Conservation (phyloP, 495 filamentous ascomycete genomes). For the Neurospora tetrasperma region DNA sequence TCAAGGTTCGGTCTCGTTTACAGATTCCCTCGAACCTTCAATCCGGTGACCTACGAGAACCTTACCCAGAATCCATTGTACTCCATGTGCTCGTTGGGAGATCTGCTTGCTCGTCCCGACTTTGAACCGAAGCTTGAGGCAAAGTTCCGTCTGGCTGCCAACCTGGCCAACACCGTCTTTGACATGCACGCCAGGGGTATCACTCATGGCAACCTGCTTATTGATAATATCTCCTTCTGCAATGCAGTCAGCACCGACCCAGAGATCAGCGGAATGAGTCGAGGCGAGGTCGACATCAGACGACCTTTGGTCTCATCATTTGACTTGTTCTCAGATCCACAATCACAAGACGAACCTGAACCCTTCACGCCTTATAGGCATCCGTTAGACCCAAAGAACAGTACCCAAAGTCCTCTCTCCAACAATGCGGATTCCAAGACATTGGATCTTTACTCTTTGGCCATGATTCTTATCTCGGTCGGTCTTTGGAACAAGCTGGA, state of each 20-base stretch:
- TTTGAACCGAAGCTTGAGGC: slow-evolving; percentile 58
- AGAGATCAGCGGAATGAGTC: slow-evolving; percentile 26
- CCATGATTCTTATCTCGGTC: slow-evolving; percentile 74
- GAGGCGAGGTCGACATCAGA: slow-evolving; percentile 51
- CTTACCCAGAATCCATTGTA: slow-evolving; percentile 38
- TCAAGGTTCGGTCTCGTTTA: slow-evolving; percentile 76
- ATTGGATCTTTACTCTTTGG: slow-evolving; percentile 78
- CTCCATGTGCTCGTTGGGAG: slow-evolving; percentile 37
- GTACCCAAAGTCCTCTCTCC: slow-evolving; percentile 39
- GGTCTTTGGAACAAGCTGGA: slow-evolving; percentile 78
- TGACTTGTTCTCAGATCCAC: slow-evolving; percentile 66
- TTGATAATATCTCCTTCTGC: slow-evolving; percentile 72
- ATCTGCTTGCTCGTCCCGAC: slow-evolving; percentile 40
- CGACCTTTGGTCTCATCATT: slow-evolving; percentile 72
- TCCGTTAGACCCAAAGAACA: slow-evolving; percentile 57
- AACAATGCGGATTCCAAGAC: slow-evolving; percentile 42
- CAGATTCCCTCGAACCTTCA: slow-evolving; percentile 59
- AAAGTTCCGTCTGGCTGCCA: slow-evolving; percentile 73
- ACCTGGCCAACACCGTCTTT: slow-evolving; percentile 64
- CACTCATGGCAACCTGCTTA: slow-evolving; percentile 71
- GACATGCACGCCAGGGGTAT: slow-evolving; percentile 66
- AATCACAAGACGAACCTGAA: slow-evolving; percentile 31
- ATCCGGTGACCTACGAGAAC: slow-evolving; percentile 46
- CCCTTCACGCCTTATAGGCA: slow-evolving; percentile 58
- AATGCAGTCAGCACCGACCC: slow-evolving; percentile 36